Evolutionary conservation across 805 yeast genomes (phyloP).

Genomic region (Saccharomyces mikatae): DNA sequence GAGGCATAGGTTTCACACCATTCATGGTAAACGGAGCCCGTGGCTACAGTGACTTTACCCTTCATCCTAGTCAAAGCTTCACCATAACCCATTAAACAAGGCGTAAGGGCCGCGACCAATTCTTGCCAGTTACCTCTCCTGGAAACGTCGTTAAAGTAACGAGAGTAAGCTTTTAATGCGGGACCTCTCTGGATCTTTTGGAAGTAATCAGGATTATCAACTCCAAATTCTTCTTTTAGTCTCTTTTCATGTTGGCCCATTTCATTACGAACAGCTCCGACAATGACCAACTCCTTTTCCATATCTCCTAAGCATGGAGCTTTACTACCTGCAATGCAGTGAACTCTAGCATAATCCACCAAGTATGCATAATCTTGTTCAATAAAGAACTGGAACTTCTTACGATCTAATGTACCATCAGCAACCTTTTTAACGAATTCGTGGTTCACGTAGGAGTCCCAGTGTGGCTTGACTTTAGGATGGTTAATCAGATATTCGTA

Average conservation of each 20-base stretch:
- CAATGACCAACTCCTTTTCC: slow-evolving; percentile 41
- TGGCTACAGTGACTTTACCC: slow-evolving; percentile 25
- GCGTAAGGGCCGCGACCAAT: slow-evolving; percentile 60
- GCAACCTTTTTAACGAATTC: slow-evolving; percentile 52
- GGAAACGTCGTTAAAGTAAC: slow-evolving; percentile 50
- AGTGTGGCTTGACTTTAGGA: slow-evolving; percentile 44
- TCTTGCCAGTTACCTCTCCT: slow-evolving; percentile 52
- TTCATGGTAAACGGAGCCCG: slow-evolving; percentile 26
- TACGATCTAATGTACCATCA: slow-evolving; percentile 39
- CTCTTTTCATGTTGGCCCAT: slow-evolving; percentile 47
- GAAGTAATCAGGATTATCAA: slow-evolving; percentile 39
- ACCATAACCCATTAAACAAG: slow-evolving; percentile 68
- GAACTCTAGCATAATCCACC: slow-evolving; percentile 58
- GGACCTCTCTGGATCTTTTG: slow-evolving; percentile 40
- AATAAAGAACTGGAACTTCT: slow-evolving; percentile 44
- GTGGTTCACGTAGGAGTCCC: slow-evolving; percentile 56
- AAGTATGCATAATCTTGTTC: slow-evolving; percentile 62
- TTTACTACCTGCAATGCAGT: slow-evolving; percentile 52
- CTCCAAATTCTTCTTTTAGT: slow-evolving; percentile 33
- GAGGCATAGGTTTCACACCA: slow-evolving; percentile 62
- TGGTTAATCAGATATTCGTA: slow-evolving; percentile 47
- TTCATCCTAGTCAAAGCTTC: slow-evolving; percentile 40
- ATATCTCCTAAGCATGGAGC: slow-evolving; percentile 50
- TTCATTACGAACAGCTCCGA: slow-evolving; percentile 47
- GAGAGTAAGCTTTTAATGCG: slow-evolving; percentile 54